Conservation (phyloP, 176 grass and related monocot species). For the Musa beccarii region DNA sequence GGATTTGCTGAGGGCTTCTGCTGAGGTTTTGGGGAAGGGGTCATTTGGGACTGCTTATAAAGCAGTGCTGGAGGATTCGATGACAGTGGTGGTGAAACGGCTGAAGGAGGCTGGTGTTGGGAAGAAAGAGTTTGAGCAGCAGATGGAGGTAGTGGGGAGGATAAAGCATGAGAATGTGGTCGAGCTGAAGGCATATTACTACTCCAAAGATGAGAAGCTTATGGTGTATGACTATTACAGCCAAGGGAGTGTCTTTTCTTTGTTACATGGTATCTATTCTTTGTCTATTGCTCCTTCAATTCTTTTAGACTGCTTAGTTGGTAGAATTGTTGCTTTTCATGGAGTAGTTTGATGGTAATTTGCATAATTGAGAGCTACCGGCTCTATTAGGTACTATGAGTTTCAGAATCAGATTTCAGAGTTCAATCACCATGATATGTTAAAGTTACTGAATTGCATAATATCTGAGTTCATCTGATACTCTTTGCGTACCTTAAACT, state of each 20-base stretch:
- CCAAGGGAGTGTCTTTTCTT: constrained; percentile 68
- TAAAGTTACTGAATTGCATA: too few species aligned
- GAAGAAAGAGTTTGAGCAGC: constrained; percentile 78
- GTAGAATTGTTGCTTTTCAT: constrained; percentile 1
- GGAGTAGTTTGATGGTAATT: background rate
- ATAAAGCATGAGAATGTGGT: constrained; percentile 65
- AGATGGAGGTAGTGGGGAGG: constrained; percentile 74
- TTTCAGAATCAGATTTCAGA: too few species aligned
- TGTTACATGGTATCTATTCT: constrained; percentile 57
- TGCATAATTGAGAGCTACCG: too few species aligned
- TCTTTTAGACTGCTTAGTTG: background rate
- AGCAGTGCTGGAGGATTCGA: constrained; percentile 77
- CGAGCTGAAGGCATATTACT: constrained; percentile 76
- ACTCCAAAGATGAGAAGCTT: constrained; percentile 96
- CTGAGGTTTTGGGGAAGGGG: constrained; percentile 84
- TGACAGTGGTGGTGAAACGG: constrained; percentile 75
- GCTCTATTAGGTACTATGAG: too few species aligned
- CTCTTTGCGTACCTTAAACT: too few species aligned
- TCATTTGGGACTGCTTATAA: constrained; percentile 77
- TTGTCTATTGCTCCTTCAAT: background rate
- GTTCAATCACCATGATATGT: too few species aligned
- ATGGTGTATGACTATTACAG: constrained; percentile 69
- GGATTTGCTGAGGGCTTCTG: constrained; percentile 78
- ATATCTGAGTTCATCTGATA: too few species aligned
- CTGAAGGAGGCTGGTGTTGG: constrained; percentile 76